Evolutionary conservation across 257 asterid species (phyloP), one percentile per base, ranked within the genome.

Genomic region (Solanum infundibuliforme): DNA sequence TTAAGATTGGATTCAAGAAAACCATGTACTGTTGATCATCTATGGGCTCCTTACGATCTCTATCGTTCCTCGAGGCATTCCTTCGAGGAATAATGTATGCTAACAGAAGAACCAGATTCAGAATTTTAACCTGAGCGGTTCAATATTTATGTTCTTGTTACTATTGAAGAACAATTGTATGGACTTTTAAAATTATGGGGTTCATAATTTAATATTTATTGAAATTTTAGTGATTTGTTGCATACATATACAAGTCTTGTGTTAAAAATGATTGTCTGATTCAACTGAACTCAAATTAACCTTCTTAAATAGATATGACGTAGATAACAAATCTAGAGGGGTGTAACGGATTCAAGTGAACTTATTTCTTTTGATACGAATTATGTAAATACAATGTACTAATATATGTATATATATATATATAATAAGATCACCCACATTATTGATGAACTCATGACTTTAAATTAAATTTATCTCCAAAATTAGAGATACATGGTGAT

Each of bases 1-100:
- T 71, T 92, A 48, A 88, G 94, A 86, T 77, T 92, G 84, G 94
- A 92, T 83, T 88, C 91, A 21, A 89, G 93, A 34, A 87, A 66
- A 69, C 93, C 93, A 7, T 89, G 94, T 21, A 87, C 68, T 58
- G 91, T 92, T n/a, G 91, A 92, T 73, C 87, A 91, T 86, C n/a
- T 89, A n/a, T 89, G 94, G 94, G 90, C 90, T 2, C 92, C 94
- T 23, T 91, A 90, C 4, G 91, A 92, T 91, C 92, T 91, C 11
- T 91, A 89, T 58, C 88, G 87, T 20, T 92, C 93, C 4, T 79
- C 86, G 1, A 89, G 85, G 69, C 88, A 89, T 87, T 82, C 91
- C 9, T 92, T 92, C 1, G 91, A 91, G 79, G 93, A 89, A 77
- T 89, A 83, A 90, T 55, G 58, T n/a, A 12, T 36, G 21, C 43